Percentiles rank a stretch among this genome's conserved stretches.
phyloP scores from a whole-genome alignment of 2,329 filamentous ascomycete species.

The Aspergillus spinulosporus region DNA sequence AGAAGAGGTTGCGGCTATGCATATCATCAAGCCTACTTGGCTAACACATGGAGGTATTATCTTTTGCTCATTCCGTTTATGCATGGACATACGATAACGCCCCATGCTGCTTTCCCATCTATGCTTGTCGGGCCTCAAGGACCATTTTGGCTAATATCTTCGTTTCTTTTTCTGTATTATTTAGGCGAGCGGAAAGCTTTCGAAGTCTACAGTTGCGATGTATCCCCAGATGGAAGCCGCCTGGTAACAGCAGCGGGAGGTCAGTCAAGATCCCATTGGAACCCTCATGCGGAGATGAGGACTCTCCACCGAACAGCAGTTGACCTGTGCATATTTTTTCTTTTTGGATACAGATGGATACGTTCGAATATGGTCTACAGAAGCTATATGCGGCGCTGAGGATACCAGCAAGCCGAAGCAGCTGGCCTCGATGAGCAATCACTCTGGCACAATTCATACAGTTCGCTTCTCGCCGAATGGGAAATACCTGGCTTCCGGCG shows the following conservation, averaged over 20 bases:
- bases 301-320: background rate
- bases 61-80: conserved; percentile 8
- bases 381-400: conserved; percentile 81
- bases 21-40: conserved; percentile 93
- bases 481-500: conserved; percentile 92
- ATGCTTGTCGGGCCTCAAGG: background rate
- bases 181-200: conserved; percentile 94
- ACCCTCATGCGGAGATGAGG: background rate
- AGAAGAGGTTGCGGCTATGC: conserved; percentile 55
- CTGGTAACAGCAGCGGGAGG: conserved; percentile 92
- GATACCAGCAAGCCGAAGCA: conserved; percentile 79
- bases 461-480: conserved; percentile 96
- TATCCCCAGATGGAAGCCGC: conserved; percentile 89
- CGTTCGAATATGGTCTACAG: conserved; percentile 96
- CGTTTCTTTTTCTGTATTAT: conserved; percentile 3
- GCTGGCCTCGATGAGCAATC: conserved; percentile 96
- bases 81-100: background rate
- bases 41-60: conserved; percentile 79
- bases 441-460: conserved; percentile 94
- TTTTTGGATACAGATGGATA: conserved; percentile 69
- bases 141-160: conserved; percentile 20
- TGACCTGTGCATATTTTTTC: conserved; percentile 14
- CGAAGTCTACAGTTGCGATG: conserved; percentile 97
- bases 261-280: conserved; percentile 45
- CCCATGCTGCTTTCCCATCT: conserved; percentile 9